Base-by-base conservation (phyloP, 139 green algal species). In the Trebouxia sp. region DNA sequence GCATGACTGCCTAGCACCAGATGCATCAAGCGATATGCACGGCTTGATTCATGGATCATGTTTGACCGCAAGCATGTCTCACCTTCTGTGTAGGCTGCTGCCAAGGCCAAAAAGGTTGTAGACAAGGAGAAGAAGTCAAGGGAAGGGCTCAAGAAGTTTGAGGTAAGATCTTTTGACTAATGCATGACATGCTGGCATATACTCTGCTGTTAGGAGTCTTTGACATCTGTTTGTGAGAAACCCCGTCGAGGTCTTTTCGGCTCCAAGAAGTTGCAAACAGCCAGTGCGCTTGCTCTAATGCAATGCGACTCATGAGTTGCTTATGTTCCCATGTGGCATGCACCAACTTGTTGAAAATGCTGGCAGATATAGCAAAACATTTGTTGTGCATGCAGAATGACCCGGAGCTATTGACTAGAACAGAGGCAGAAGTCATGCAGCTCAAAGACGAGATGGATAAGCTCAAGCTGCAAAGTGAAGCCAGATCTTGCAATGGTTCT, bases 371-470 rank as follows among this genome's bases (percentile, higher is more conserved):
- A n/a, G n/a, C n/a, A n/a, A n/a, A n/a, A n/a, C n/a, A n/a, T n/a
- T n/a, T n/a, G n/a, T n/a, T n/a, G n/a, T n/a, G n/a, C n/a, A 47
- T 77, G 41, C 42, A 77, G 69, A 53, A 30, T 37, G 69, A 77
- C 69, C 69, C 69, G 38, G 69, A 77, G 42, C 9, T 77, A 26
- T 17, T 77, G 24, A 38, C 69, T 12, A 51, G 38, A 24, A 39
- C 69, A 10, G 43, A 53, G n/a, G 24, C 5, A 20, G 69, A 77
- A 38, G n/a, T 77, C 26, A n/a, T 41, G 43, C 41, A 53, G 39
- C 69, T 77, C 10, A n/a, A 26, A 41, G 22, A 77, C 38, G 69
- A 77, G 12, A 51, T 77, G 22, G 38, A 77, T 6, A 37, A 38
- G 42, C 69, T 77, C 7, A 38, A 51, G n/a, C 41, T 26, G 6